Conservation (phyloP, 2,329 filamentous ascomycete genomes). For the Simplicillium aogashimaense region DNA sequence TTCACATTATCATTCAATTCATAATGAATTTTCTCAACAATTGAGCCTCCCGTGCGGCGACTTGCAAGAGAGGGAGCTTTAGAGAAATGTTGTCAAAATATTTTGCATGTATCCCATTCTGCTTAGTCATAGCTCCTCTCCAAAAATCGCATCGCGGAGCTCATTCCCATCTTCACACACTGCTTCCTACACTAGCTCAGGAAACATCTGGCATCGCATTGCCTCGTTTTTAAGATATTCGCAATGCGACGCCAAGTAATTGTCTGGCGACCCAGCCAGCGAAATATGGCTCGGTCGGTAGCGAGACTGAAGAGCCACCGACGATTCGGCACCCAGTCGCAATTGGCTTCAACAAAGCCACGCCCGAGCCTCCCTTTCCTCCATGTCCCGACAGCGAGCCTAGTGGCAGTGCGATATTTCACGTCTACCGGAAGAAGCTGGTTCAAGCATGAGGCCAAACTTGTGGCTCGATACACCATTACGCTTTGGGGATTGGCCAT, state of each 20-base stretch:
- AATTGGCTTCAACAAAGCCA: conserved; percentile 17
- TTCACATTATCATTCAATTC: conserved; percentile 6
- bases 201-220: too few relatives aligned
- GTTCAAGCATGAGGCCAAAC: conserved; percentile 59
- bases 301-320: conserved; percentile 12
- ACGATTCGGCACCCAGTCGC: conserved; percentile 16
- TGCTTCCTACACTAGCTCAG: not conserved
- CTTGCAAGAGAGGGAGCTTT: not conserved
- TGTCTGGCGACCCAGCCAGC: not conserved
- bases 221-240: too few relatives aligned
- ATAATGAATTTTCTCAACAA: not conserved
- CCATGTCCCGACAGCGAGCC: conserved; percentile 34
- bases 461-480: conserved; percentile 58
- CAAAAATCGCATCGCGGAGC: not conserved
- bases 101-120: not conserved
- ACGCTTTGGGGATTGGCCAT: conserved; percentile 54
- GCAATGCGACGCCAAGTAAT: not conserved
- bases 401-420: conserved; percentile 57
- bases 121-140: conserved; percentile 10
- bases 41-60: not conserved
- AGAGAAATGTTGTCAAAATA: not conserved
- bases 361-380: conserved; percentile 36
- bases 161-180: not conserved
- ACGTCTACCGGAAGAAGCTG: conserved; percentile 69
- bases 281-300: conserved; percentile 3